Base-by-base conservation (phyloP, 495 filamentous ascomycete genomes). In the Trichodelitschia bisporula region DNA sequence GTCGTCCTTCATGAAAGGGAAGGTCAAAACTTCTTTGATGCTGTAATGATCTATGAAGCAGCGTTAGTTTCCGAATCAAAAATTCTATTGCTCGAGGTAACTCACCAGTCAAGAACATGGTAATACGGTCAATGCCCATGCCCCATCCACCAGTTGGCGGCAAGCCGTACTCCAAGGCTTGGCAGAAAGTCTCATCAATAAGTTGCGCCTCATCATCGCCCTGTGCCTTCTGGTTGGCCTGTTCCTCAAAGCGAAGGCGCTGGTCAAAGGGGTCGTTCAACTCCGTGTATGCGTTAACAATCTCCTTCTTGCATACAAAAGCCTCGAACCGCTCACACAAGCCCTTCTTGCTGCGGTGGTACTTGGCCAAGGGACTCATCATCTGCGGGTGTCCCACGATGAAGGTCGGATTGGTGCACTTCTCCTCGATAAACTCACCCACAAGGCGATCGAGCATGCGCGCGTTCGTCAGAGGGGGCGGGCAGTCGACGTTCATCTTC, bases 81-180 rank as follows among this genome's bases (percentile, higher is more conserved):
- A n/a, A n/a, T n/a, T n/a, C n/a, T n/a, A n/a, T n/a, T n/a, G n/a
- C n/a, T n/a, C n/a, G n/a, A n/a, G n/a, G n/a, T n/a, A n/a, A n/a
- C n/a, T n/a, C n/a, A n/a, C n/a, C n/a, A n/a, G 89, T 93, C 43
- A 95, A 57, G 62, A 95, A 93, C 86, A 95, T 95, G 43, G 84
- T 76, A 45, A 93, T 48, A 37, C 82, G 76, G 55, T 97, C 86
- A 43, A 97, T 91, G 38, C 89, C 86, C 69, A 95, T 77, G 41
- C 86, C 89, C 72, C 77, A 95, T 15, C 89, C 86, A 50, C 80
- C 86, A 9, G 86, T 95, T 0, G 86, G 86, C 14, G 89, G 86
- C 25, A 95, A 55, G 31, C 77, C 80, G 44, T 73, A 82, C 51
- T 92, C 83, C 30, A 91, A 56, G 28, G 68, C 67, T 19, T 67